phyloP scores from a whole-genome alignment of 345 rosid genomes.

The Populus davidiana region DNA sequence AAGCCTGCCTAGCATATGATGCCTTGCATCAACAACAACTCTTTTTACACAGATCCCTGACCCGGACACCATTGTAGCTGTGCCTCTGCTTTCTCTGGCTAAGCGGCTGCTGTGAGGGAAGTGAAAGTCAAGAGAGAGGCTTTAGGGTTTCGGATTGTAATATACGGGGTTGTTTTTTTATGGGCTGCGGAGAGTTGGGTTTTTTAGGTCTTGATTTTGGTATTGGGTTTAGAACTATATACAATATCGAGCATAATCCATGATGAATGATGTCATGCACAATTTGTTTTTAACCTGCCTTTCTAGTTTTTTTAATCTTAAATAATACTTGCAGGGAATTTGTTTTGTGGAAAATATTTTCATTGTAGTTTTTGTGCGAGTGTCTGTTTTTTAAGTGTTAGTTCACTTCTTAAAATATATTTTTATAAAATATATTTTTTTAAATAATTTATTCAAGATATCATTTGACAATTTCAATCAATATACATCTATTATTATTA shows the following conservation, averaged over 20 bases:
- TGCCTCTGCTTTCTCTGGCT: background rate
- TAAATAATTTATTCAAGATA: too few relatives aligned
- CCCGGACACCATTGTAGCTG: conserved; percentile 20
- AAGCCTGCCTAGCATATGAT: conserved; percentile 26
- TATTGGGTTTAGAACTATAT: background rate
- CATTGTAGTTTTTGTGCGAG: too few relatives aligned
- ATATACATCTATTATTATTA: too few relatives aligned
- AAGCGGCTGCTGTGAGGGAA: conserved; percentile 6
- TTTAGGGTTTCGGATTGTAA: conserved; percentile 12
- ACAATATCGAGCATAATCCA: background rate
- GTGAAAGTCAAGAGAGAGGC: background rate
- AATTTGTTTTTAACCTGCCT: too few relatives aligned
- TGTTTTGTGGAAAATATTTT: too few relatives aligned
- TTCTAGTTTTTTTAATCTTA: too few relatives aligned
- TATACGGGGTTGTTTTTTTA: background rate
- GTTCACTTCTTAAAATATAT: too few relatives aligned
- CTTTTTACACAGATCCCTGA: conserved; percentile 27
- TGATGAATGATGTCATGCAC: background rate
- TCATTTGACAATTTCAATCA: too few relatives aligned
- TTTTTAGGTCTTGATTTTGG: background rate
- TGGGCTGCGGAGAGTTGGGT: background rate
- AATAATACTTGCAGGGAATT: too few relatives aligned
- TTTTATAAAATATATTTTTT: too few relatives aligned
- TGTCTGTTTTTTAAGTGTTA: too few relatives aligned
- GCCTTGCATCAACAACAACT: conserved; percentile 27